Evolutionary conservation across 306 rosid species (phyloP).

Genomic region (Nissolia schottii): DNA sequence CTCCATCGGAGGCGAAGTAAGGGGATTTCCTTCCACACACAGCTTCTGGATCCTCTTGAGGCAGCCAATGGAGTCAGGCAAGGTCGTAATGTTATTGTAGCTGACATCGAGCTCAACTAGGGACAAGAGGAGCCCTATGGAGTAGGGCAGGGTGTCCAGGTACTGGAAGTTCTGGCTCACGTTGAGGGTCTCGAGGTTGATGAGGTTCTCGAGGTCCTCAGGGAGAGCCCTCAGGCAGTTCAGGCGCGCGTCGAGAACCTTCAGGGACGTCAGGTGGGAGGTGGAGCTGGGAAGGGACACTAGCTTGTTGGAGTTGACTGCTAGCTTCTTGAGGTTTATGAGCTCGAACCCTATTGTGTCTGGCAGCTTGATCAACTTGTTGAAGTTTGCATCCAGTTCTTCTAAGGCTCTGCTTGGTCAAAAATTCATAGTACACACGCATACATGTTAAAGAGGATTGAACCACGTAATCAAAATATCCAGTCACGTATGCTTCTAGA

Average conservation of each 20-base stretch:
- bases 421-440: not conserved
- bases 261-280: constrained; percentile 58
- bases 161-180: constrained; percentile 92
- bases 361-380: constrained; percentile 58
- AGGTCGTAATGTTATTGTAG: constrained; percentile 58
- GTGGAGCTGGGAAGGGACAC: constrained; percentile 59
- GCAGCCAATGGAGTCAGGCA: constrained; percentile 82
- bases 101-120: constrained; percentile 77
- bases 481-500: not conserved
- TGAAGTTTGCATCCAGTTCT: constrained; percentile 87
- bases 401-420: constrained; percentile 54
- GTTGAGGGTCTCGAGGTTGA: constrained; percentile 69
- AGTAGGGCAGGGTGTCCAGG: constrained; percentile 61
- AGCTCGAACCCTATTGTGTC: constrained; percentile 83
- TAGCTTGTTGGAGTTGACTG: constrained; percentile 78
- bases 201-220: constrained; percentile 66
- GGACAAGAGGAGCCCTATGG: constrained; percentile 77
- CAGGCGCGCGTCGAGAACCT: constrained; percentile 64
- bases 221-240: constrained; percentile 79
- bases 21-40: constrained; percentile 75
- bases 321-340: constrained; percentile 59
- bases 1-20: constrained; percentile 58
- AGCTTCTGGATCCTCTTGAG: constrained; percentile 61
- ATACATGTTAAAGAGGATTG: constrained; percentile 1
- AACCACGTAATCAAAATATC: not conserved